phyloP scores from a whole-genome alignment of 2,329 filamentous ascomycete genomes.

The Coleophoma crateriformis region DNA sequence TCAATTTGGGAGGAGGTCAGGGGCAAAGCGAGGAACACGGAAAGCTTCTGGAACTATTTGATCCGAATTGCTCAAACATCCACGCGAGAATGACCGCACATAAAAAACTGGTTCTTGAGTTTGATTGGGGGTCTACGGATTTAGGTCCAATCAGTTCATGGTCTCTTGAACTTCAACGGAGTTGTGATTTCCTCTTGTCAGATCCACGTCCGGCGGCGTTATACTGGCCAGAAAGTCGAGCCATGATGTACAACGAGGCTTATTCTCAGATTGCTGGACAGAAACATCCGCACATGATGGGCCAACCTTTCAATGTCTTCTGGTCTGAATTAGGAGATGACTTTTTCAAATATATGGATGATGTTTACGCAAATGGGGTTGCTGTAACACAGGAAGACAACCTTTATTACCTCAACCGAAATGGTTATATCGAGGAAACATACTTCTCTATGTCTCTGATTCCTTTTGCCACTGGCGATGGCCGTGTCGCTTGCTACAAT shows the following conservation, averaged over 20 bases:
- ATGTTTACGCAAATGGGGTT: constrained; percentile 20
- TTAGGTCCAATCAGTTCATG: constrained; percentile 34
- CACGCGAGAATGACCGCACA: constrained; percentile 13
- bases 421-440: constrained; percentile 31
- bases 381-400: constrained; percentile 19
- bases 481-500: constrained; percentile 16
- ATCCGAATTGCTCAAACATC: constrained; percentile 15
- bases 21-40: neutral
- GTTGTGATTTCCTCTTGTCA: constrained; percentile 28
- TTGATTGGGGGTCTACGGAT: constrained; percentile 36
- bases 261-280: constrained; percentile 24
- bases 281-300: constrained; percentile 29
- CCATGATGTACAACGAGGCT: constrained; percentile 31
- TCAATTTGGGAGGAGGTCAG: neutral
- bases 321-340: constrained; percentile 31
- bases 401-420: constrained; percentile 25
- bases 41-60: constrained; percentile 8
- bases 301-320: constrained; percentile 30
- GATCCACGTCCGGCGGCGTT: constrained; percentile 29
- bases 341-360: constrained; percentile 22
- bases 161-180: constrained; percentile 32
- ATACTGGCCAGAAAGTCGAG: constrained; percentile 28
- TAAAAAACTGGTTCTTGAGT: constrained; percentile 22
- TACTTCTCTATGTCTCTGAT: constrained; percentile 24
- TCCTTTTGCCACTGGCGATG: constrained; percentile 11